Base-by-base conservation (phyloP, 495 filamentous ascomycete species). In the Neurospora hispaniola region DNA sequence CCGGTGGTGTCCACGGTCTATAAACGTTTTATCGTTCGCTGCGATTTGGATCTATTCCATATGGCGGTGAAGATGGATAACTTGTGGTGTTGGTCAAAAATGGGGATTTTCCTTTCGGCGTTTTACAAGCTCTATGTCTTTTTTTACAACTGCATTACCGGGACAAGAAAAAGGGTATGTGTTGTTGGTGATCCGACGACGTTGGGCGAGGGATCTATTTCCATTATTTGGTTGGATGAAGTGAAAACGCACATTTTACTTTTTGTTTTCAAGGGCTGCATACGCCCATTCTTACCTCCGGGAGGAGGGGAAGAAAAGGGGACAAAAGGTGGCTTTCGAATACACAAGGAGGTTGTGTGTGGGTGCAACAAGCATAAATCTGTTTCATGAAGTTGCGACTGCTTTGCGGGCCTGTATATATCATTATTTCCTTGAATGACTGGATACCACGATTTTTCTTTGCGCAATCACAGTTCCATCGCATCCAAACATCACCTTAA, bases 1-100 rank as follows among this genome's bases (percentile, higher is more conserved):
- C 90, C 39, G 87, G 85, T 31, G 86, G 86, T 18, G 80, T 85
- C 54, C 87, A 89, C 74, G 76, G 81, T 18, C 54, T 66, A 0
- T 85, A 80, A 81, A 40, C 42, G 16, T 16, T 7, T 48, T 16
- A 40, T 11, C 16, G 20, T 8, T 41, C 35, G 46, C 35, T 2
- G 20, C 18, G 44, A 0, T 38, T 42, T 59, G 43, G 12, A n/a
- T 20, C 18, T 11, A n/a, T 8, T 27, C 31, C 35, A 38, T 0
- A 38, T 38, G 16, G 31, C 20, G 46, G 23, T 20, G 42, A 41
- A 39, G n/a, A 3, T 18, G 23, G 46, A 40, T 31, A 43, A 54
- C 40, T 73, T 41, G 40, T 8, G 71, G 69, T 68, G 48, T 42
- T 7, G 7, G 54, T 41, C 10, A 8, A 8, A 42, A 76, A 73